A percentile compares a stretch with the other conserved stretches of the same genome.
Conservation (phyloP, 2,329 filamentous ascomycete species). For the Pseudogymnoascus sp. region DNA sequence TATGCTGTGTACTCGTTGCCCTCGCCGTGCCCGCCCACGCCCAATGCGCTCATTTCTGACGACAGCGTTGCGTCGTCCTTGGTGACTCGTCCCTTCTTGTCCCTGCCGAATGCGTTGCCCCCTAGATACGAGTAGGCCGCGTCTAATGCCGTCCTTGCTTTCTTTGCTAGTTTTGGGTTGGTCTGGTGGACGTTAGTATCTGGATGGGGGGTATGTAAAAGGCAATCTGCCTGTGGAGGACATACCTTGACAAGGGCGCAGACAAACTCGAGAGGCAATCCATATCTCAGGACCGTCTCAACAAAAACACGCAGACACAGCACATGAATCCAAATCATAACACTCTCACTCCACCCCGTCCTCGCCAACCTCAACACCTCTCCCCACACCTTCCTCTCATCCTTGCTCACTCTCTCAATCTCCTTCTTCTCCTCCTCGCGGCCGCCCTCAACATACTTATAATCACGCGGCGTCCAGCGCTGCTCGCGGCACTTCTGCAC, state of each 20-base stretch:
- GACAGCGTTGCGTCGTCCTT: slow-evolving; percentile 79
- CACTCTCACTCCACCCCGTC: slow-evolving; percentile 91
- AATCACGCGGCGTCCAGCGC: slow-evolving; percentile 91
- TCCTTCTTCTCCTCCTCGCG: slow-evolving; percentile 84
- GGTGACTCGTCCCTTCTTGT: slow-evolving; percentile 86
- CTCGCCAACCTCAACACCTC: slow-evolving; percentile 80
- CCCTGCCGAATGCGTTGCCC: slow-evolving; percentile 85
- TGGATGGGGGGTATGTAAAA: not conserved
- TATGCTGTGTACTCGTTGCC: slow-evolving; percentile 87
- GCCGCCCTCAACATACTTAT: slow-evolving; percentile 85
- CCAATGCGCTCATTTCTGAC: slow-evolving; percentile 76
- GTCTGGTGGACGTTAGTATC: slow-evolving; percentile 48
- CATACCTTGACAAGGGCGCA: slow-evolving; percentile 76
- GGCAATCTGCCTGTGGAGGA: slow-evolving; percentile 8
- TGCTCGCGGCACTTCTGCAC: slow-evolving; percentile 85
- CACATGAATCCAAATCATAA: slow-evolving; percentile 94
- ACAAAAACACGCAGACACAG: slow-evolving; percentile 89
- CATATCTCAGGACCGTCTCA: slow-evolving; percentile 94
- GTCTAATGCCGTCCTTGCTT: slow-evolving; percentile 73
- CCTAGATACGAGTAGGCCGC: slow-evolving; percentile 82
- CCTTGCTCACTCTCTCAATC: slow-evolving; percentile 69
- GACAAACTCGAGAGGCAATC: slow-evolving; percentile 82
- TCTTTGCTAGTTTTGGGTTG: slow-evolving; percentile 71
- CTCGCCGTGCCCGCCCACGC: slow-evolving; percentile 54
- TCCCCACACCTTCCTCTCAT: slow-evolving; percentile 87